Conservation (phyloP, 208 protist genomes). For the Leishmania aethiopica region DNA sequence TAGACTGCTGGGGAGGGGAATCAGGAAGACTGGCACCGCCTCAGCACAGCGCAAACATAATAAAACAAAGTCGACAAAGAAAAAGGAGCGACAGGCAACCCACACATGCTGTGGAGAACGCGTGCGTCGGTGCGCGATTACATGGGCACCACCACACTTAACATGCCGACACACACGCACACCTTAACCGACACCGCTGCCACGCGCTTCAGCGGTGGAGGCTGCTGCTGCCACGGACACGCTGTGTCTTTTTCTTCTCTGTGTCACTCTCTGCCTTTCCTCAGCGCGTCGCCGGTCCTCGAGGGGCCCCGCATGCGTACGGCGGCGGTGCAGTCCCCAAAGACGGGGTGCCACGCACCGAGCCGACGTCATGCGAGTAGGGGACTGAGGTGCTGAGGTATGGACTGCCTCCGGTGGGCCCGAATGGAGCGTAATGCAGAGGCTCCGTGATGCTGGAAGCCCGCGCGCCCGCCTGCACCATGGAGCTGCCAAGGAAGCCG, state of each 20-base stretch:
- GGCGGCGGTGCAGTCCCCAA: conserved; percentile 41
- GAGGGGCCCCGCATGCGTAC: conserved; percentile 22
- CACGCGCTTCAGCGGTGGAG: background rate
- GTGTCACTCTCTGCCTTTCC: background rate
- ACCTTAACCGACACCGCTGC: background rate
- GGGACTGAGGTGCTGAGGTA: conserved; percentile 22
- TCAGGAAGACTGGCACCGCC: background rate
- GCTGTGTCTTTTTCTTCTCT: no score
- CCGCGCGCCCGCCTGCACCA: conserved; percentile 31
- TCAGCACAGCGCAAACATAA: background rate
- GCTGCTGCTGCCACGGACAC: no score
- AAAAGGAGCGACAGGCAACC: background rate
- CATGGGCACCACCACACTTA: background rate
- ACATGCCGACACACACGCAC: background rate
- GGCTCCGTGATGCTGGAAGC: conserved; percentile 24
- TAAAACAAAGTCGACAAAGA: background rate
- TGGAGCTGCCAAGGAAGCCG: conserved; percentile 35
- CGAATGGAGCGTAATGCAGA: conserved; percentile 35
- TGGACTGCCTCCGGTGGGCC: conserved; percentile 25
- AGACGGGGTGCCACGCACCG: conserved; percentile 40
- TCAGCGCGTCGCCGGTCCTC: background rate
- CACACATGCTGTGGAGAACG: background rate
- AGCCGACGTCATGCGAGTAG: conserved; percentile 31
- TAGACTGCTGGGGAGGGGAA: background rate
- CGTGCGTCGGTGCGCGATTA: background rate